phyloP scores from a whole-genome alignment of 495 filamentous ascomycete genomes.

The Parathielavia hyrcaniae region DNA sequence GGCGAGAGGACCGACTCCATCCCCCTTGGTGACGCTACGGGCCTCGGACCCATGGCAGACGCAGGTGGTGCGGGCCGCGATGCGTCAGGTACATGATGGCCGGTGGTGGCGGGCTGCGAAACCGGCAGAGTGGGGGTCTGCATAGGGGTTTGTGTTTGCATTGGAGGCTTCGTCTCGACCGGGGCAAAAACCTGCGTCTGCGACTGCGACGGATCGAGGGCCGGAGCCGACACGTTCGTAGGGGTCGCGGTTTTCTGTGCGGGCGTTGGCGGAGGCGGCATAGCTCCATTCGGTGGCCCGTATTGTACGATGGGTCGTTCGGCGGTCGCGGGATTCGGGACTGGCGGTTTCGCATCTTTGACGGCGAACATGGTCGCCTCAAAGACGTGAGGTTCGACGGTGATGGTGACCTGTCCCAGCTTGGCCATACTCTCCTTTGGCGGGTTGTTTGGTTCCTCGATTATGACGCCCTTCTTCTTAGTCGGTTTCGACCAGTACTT shows the following conservation, averaged over 20 bases:
- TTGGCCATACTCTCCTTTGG: constrained; percentile 81
- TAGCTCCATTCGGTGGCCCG: constrained; percentile 54
- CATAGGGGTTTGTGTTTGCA: constrained; percentile 20
- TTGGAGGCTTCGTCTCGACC: constrained; percentile 14
- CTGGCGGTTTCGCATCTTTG: constrained; percentile 57
- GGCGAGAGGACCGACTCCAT: constrained; percentile 32
- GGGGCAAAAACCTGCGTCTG: constrained; percentile 18
- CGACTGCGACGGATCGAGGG: constrained; percentile 6
- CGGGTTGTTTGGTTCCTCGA: constrained; percentile 68
- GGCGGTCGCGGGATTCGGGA: constrained; percentile 27
- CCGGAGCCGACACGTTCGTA: constrained; percentile 10
- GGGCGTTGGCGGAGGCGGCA: constrained; percentile 50
- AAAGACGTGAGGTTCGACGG: constrained; percentile 85
- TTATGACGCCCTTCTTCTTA: constrained; percentile 67
- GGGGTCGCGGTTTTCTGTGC: constrained; percentile 35
- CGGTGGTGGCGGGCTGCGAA: constrained; percentile 1
- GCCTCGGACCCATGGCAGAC: constrained; percentile 26
- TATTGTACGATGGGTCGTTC: constrained; percentile 64
- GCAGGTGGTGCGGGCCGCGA: constrained; percentile 33
- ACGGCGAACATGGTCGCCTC: constrained; percentile 81
- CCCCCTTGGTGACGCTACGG: constrained; percentile 27
- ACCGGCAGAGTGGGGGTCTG: constrained; percentile 11
- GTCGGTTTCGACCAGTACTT: constrained; percentile 89
- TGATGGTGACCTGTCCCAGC: constrained; percentile 72
- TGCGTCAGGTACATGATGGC: constrained; percentile 24